phyloP scores from a whole-genome alignment of 2,329 filamentous ascomycete genomes.

The Aspergillus puulaauensis region DNA sequence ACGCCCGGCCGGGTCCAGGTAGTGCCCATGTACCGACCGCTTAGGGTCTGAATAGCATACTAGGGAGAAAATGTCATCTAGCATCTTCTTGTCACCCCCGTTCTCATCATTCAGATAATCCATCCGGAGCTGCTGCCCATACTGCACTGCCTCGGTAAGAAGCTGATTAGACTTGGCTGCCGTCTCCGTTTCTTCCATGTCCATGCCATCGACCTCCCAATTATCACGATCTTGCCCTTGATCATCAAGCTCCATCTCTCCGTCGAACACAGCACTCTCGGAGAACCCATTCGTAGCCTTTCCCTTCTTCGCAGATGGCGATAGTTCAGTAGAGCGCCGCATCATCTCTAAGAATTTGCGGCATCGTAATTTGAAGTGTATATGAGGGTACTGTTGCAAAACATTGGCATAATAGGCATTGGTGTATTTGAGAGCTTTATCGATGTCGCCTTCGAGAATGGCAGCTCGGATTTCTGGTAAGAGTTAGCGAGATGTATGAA shows the following conservation, averaged over 20 bases:
- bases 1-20: constrained; percentile 74
- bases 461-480: constrained; percentile 74
- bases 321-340: constrained; percentile 66
- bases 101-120: constrained; percentile 74
- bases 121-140: constrained; percentile 73
- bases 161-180: constrained; percentile 50
- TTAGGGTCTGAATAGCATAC: constrained; percentile 83
- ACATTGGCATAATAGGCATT: constrained; percentile 77
- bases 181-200: constrained; percentile 50
- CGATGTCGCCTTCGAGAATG: constrained; percentile 89
- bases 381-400: constrained; percentile 74
- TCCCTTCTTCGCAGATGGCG: constrained; percentile 39
- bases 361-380: constrained; percentile 84
- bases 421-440: constrained; percentile 81
- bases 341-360: constrained; percentile 97
- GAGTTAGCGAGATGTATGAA: background rate
- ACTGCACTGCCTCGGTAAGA: constrained; percentile 69
- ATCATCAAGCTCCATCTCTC: constrained; percentile 61
- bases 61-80: constrained; percentile 83
- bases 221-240: constrained; percentile 38
- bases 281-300: constrained; percentile 40
- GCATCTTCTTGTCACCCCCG: constrained; percentile 67
- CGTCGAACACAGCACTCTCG: constrained; percentile 49
- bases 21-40: constrained; percentile 71
- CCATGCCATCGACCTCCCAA: constrained; percentile 52